Base-by-base conservation (phyloP, 306 rosid species). In the Amphicarpaea edgeworthii region DNA sequence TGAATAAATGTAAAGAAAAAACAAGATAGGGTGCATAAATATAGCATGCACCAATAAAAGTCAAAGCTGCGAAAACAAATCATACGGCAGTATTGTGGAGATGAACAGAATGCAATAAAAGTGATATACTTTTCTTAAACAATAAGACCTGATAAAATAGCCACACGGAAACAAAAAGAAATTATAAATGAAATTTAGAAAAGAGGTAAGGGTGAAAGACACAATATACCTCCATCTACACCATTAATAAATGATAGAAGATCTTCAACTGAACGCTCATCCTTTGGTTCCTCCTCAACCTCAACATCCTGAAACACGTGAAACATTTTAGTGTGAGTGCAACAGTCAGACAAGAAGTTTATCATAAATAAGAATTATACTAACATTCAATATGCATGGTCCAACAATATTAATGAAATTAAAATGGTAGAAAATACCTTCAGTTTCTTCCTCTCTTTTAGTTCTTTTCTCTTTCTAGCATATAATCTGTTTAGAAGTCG, bases 181-280 rank as follows among this genome's bases (percentile, higher is more conserved):
- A 51, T 70, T 54, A 43, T 16, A 34, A 38, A 40, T 15, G 7
- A 70, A 68, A 70, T 46, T 34, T 19, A 70, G 46, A 57, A 24
- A 69, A 58, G 49, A 17, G 23, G 17, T n/a, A 26, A 42, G 37
- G 6, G 57, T 47, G 43, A 61, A 71, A 26, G 63, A 21, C 58
- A 50, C 37, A 50, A 62, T 55, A 79, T 85, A 89, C 98, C 92
- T 85, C 83, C 81, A 57, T 85, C 85, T 72, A 79, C 91, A 68
- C 93, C 96, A 77, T 93, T 93, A 69, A 93, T 93, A 82, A 88
- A 93, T 71, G 97, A 86, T 82, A 93, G 87, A 28, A 93, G 90
- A 78, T 93, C 98, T 77, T 93, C 98, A 7, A 93, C 90, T 28
- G 98, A 93, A 64, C 97, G 97, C 47, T 91, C 92, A 76, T 91